Evolutionary conservation across 345 rosid genomes (phyloP).

Genomic region (Boechera stricta): DNA sequence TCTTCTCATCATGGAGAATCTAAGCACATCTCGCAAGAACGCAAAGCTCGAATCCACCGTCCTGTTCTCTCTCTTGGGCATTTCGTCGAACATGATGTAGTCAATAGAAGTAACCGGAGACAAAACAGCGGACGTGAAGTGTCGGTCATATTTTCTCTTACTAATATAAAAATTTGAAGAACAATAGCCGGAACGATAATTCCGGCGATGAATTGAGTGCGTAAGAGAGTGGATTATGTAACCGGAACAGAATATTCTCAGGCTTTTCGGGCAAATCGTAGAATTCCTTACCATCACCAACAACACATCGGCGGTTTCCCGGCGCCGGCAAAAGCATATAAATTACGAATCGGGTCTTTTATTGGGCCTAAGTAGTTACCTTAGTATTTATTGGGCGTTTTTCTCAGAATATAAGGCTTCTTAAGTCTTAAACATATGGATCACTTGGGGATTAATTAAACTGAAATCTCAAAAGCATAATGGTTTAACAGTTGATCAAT

Average conservation of each 20-base stretch:
- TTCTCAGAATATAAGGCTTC: too few relatives aligned
- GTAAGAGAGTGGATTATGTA: not conserved
- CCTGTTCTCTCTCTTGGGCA: constrained; percentile 45
- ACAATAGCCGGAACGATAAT: not conserved
- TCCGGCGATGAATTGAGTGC: not conserved
- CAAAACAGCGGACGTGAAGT: not conserved
- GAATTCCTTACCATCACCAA: constrained; percentile 30
- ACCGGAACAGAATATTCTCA: constrained; percentile 14
- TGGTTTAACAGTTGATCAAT: too few relatives aligned
- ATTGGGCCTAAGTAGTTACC: constrained; percentile 15
- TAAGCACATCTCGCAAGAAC: constrained; percentile 45
- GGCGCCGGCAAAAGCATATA: constrained; percentile 7
- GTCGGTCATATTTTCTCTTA: constrained; percentile 31
- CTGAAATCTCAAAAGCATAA: too few relatives aligned
- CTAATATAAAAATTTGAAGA: not conserved
- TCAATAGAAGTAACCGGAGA: constrained; percentile 37
- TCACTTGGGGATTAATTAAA: too few relatives aligned
- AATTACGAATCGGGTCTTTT: not conserved
- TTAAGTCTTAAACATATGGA: too few relatives aligned
- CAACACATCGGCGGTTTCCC: constrained; percentile 22
- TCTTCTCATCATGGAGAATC: constrained; percentile 38
- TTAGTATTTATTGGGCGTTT: constrained; percentile 12
- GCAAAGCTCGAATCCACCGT: constrained; percentile 21
- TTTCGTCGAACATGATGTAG: constrained; percentile 52
- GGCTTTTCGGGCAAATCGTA: not conserved